These are phyloP conservation scores for Hysterangium stoloniferum DNA, from an alignment of 768 basidiomycete genomes.

Conservation along the genomic window DNA sequence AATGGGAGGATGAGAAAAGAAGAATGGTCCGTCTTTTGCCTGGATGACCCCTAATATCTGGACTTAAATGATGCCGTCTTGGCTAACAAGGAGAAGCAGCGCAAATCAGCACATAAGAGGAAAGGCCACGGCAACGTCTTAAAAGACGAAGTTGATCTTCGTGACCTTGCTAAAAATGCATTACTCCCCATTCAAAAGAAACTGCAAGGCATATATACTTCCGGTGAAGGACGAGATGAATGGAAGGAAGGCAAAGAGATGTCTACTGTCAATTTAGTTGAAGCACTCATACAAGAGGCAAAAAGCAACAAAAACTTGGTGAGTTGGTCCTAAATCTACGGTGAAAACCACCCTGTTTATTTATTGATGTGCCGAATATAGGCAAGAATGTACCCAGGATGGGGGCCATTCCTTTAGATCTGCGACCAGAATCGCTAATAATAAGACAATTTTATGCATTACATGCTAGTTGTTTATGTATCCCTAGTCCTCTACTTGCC, in stretches of 20 bases:
- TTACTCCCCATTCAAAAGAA: slow-evolving; percentile 80
- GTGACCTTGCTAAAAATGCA: slow-evolving; percentile 62
- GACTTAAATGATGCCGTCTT: slow-evolving; percentile 1
- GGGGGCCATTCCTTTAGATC: slow-evolving; percentile 20
- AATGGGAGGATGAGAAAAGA: slow-evolving; percentile 84
- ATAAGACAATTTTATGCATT: too few species aligned
- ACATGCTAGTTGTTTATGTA: slow-evolving; percentile 1
- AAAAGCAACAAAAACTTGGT: slow-evolving; percentile 66
- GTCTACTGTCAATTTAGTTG: slow-evolving; percentile 82
- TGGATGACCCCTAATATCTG: too few species aligned
- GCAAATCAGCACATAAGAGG: slow-evolving; percentile 2
- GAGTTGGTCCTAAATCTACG: slow-evolving; percentile 17
- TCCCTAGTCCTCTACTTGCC: slow-evolving; percentile 34
- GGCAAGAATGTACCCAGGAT: slow-evolving; percentile 81
- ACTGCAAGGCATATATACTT: slow-evolving; percentile 61
- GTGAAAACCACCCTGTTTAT: slow-evolving; percentile 22
- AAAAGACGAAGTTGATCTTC: slow-evolving; percentile 39
- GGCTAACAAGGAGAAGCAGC: slow-evolving; percentile 10
- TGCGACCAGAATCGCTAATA: slow-evolving; percentile 83
- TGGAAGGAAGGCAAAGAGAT: slow-evolving; percentile 44
- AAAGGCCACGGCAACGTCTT: slow-evolving; percentile 1
- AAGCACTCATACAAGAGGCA: slow-evolving; percentile 86
- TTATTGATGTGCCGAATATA: slow-evolving; percentile 23
- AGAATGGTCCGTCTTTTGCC: slow-evolving; percentile 28
- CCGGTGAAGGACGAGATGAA: slow-evolving; percentile 26